Base-by-base conservation (phyloP, 2,329 filamentous ascomycete genomes). In the Chaetomium globosum region DNA sequence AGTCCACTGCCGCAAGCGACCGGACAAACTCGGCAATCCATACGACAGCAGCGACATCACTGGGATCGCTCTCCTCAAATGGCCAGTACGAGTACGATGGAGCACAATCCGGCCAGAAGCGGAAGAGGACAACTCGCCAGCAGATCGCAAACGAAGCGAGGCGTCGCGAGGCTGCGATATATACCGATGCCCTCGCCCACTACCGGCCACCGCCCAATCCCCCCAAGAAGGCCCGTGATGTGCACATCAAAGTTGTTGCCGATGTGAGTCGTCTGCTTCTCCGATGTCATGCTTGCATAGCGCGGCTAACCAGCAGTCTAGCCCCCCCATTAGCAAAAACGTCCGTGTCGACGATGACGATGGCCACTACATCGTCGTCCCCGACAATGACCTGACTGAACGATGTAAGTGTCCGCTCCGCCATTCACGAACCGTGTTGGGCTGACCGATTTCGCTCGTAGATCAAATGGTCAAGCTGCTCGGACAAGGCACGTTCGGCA, bases 401-500 rank as follows among this genome's bases (percentile, higher is more conserved):
- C 85, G 92, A 85, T 99, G 93, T 97, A 84, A 77, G 92, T 85
- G 28, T 19, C 28, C 30, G 31, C 21, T 23, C n/a, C 26, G 5
- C 16, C 3, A 23, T 30, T 23, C 9, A 8, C 19, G 5, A 28
- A 16, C 30, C 28, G 33, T 7, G 7, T 16, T n/a, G 39, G 28
- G 63, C 63, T 70, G 31, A 70, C 59, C 68, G 33, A 53, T 43
- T 51, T 39, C 21, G 49, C 26, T 26, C 28, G 4, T 10, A 97
- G 93, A 98, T 77, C 88, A 91, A 80, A 94, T 99, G 72, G 83
- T 90, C 67, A 93, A 92, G 72, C 84, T 98, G 31, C 88, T 99
- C 13, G 95, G 95, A 26, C 95, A 99, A 79, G 95, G 95, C 69
- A 99, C 95, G 0, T 99, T 99, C 75, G 95, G 95, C 74, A 99